Conservation (phyloP, 306 rosid species). For the Spatholobus suberectus region DNA sequence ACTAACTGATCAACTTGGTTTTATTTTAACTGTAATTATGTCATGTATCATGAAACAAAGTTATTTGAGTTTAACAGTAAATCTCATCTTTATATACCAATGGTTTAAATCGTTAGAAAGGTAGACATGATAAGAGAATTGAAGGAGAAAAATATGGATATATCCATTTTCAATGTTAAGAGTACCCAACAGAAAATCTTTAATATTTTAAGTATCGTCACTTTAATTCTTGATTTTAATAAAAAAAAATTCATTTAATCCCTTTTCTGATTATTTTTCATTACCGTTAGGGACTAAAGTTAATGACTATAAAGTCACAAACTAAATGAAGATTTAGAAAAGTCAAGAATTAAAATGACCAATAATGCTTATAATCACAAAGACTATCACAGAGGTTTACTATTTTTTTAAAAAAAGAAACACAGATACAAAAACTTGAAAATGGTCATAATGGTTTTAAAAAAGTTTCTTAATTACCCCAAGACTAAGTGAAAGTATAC, state of each 20-base stretch:
- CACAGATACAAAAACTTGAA: too few relatives aligned
- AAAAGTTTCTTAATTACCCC: too few relatives aligned
- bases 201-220: not conserved
- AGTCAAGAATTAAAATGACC: not conserved
- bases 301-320: too few relatives aligned
- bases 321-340: not conserved
- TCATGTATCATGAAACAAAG: not conserved
- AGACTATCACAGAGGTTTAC: too few relatives aligned
- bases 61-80: not conserved
- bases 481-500: too few relatives aligned
- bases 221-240: not conserved
- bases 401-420: too few relatives aligned
- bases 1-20: not conserved
- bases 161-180: not conserved
- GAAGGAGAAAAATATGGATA: not conserved
- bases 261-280: too few relatives aligned
- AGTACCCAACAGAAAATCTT: not conserved
- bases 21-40: not conserved
- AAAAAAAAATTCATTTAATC: too few relatives aligned
- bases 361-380: too few relatives aligned
- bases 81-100: not conserved
- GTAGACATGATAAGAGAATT: not conserved
- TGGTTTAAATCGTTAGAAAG: not conserved
- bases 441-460: too few relatives aligned
- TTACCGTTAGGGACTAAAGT: too few relatives aligned